Evolutionary conservation across 768 basidiomycete genomes (phyloP).

Genomic region (Tephrocybe sp.): DNA sequence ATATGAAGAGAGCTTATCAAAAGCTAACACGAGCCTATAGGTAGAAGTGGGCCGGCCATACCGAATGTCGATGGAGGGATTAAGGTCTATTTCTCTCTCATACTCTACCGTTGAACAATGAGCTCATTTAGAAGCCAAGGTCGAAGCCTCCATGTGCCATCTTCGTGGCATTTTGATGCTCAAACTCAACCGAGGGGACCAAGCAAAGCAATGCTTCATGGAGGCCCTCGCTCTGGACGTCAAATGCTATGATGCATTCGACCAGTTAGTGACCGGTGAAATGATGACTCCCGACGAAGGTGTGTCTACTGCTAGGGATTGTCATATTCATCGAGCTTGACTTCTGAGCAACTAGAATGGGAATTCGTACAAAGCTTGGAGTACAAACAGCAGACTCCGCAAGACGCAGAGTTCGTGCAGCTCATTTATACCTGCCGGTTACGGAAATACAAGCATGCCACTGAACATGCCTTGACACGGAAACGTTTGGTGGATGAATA

Average conservation of each 20-base stretch:
- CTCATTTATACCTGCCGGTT: constrained; percentile 91
- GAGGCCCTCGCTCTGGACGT: constrained; percentile 94
- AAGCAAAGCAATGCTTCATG: constrained; percentile 94
- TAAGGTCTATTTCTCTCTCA: constrained; percentile 57
- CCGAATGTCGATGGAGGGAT: constrained; percentile 91
- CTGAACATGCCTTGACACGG: constrained; percentile 80
- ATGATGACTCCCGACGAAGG: constrained; percentile 98
- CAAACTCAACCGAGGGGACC: constrained; percentile 85
- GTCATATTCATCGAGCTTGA: not conserved
- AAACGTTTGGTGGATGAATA: constrained; percentile 81
- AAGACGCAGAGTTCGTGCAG: constrained; percentile 89
- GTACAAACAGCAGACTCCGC: constrained; percentile 79
- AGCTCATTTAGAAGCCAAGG: constrained; percentile 43
- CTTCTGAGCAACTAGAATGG: constrained; percentile 69
- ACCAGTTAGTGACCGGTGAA: constrained; percentile 85
- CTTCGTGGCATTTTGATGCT: constrained; percentile 92
- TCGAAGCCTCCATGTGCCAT: constrained; percentile 95
- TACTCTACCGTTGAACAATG: not conserved
- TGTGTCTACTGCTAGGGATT: constrained; percentile 25
- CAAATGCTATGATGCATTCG: constrained; percentile 96
- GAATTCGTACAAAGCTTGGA: constrained; percentile 86
- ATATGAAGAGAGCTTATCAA: not conserved
- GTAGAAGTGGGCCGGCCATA: constrained; percentile 65
- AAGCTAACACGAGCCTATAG: constrained; percentile 29
- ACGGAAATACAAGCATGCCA: constrained; percentile 84